Base-by-base conservation (phyloP, 176 grass and related monocot genomes). In the Secale cereale region DNA sequence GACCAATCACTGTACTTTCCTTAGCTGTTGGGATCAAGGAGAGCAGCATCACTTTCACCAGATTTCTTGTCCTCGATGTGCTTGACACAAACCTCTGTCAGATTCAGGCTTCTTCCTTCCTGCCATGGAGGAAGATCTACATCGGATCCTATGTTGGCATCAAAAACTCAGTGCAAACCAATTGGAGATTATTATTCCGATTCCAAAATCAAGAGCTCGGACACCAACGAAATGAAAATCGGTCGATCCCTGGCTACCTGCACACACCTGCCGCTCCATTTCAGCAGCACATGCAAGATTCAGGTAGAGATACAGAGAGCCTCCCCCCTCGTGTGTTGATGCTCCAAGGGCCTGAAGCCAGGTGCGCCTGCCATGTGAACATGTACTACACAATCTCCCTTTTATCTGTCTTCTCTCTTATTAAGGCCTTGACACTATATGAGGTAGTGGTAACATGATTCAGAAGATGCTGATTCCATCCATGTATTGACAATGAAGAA, bases 301-400 rank as follows among this genome's bases (percentile, higher is more conserved):
- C 57, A 66, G 84, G 57, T 57, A 70, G 39, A 59, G 72, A 75
- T 80, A 43, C 26, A 69, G 46, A 80, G 65, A 64, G 32, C 17
- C 61, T 76, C 45, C 73, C 33, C 41, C 30, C 69, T 66, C 89
- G 59, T 83, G 75, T 83, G 76, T 75, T 66, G 74, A 60, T 66
- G 66, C 70, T 83, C 46, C 17, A 35, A 76, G 46, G 68, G 39
- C 17, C 65, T 74, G 15, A 50, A 26, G 59, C 79, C 84, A 83
- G 74, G 79, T 74, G 83, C 52, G 43, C 14, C 57, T 86, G 32
- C 66, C 89, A 83, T 87, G 80, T 87, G 74, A 90, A 29, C n/a
- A 79, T 78, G 74, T 90, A 83, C 79, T 45, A 29, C n/a, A 80
- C 17, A 80, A 87, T 83, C 20, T 66, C 20, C 25, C 3, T 22